Evolutionary conservation across 2,329 filamentous ascomycete species (phyloP).

Genomic region (Fusarium sp.): DNA sequence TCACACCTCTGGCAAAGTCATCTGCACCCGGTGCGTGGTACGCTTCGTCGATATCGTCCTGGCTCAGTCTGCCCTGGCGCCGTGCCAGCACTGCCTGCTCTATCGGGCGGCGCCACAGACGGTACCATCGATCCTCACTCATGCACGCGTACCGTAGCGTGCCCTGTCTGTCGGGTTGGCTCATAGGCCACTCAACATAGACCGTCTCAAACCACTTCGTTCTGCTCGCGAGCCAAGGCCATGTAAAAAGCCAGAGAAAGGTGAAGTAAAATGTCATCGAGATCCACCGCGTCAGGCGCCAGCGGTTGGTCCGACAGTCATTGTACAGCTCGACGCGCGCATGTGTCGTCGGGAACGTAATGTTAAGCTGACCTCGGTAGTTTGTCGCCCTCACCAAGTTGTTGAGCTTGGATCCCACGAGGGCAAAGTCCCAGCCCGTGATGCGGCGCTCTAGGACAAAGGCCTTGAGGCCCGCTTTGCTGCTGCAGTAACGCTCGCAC

Average conservation of each 20-base stretch:
- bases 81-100: slow-evolving; percentile 67
- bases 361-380: slow-evolving; percentile 70
- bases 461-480: slow-evolving; percentile 65
- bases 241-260: slow-evolving; percentile 75
- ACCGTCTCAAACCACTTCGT: slow-evolving; percentile 76
- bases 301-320: slow-evolving; percentile 68
- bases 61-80: slow-evolving; percentile 65
- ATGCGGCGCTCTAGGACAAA: slow-evolving; percentile 65
- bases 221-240: slow-evolving; percentile 75
- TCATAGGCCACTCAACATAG: slow-evolving; percentile 65
- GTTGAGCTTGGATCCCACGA: slow-evolving; percentile 63
- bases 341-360: slow-evolving; percentile 70
- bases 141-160: slow-evolving; percentile 62
- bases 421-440: slow-evolving; percentile 68
- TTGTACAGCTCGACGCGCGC: slow-evolving; percentile 71
- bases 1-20: slow-evolving; percentile 56
- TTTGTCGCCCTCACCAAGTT: slow-evolving; percentile 71
- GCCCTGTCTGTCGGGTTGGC: slow-evolving; percentile 44
- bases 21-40: slow-evolving; percentile 49
- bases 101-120: slow-evolving; percentile 71
- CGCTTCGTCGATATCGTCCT: slow-evolving; percentile 63
- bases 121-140: slow-evolving; percentile 70
- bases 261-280: slow-evolving; percentile 73
- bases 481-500: slow-evolving; percentile 75
- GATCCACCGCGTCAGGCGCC: slow-evolving; percentile 73